Conservation (phyloP, 2,329 filamentous ascomycete genomes). For the Huntiella moniliformis region DNA sequence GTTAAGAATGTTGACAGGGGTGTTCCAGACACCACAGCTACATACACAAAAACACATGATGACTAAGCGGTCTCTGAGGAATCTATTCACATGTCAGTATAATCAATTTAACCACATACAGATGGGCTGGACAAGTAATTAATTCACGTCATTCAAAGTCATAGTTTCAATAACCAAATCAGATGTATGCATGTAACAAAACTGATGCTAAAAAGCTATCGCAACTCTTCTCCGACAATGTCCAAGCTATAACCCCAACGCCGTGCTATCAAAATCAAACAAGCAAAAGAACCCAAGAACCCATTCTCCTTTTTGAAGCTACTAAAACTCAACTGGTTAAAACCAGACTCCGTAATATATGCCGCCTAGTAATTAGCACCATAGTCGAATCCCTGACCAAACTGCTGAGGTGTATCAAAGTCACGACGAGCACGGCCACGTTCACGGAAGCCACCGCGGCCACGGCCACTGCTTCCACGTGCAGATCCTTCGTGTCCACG, state of each 20-base stretch:
- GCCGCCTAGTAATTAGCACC: slow-evolving; percentile 8
- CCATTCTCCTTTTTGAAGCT: background rate
- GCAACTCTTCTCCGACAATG: too few relatives aligned
- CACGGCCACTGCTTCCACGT: slow-evolving; percentile 7
- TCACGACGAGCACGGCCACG: slow-evolving; percentile 8
- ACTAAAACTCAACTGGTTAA: background rate
- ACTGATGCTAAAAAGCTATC: too few relatives aligned
- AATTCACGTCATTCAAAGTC: too few relatives aligned
- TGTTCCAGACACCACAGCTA: too few relatives aligned
- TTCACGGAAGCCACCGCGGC: slow-evolving; percentile 9
- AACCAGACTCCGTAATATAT: background rate
- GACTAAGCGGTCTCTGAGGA: too few relatives aligned
- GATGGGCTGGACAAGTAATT: too few relatives aligned
- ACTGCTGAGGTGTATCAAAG: slow-evolving; percentile 12
- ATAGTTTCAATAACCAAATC: too few relatives aligned
- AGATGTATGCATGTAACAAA: too few relatives aligned
- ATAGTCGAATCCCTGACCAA: slow-evolving; percentile 11
- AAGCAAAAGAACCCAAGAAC: background rate
- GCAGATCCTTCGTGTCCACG: slow-evolving; percentile 3
- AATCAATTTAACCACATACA: too few relatives aligned
- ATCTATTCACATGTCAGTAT: too few relatives aligned
- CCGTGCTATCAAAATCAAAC: background rate
- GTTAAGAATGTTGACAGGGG: too few relatives aligned
- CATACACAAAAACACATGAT: too few relatives aligned
- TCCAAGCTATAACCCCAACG: background rate